phyloP scores from a whole-genome alignment of 768 basidiomycete species.

The Tubosaeta sp. region DNA sequence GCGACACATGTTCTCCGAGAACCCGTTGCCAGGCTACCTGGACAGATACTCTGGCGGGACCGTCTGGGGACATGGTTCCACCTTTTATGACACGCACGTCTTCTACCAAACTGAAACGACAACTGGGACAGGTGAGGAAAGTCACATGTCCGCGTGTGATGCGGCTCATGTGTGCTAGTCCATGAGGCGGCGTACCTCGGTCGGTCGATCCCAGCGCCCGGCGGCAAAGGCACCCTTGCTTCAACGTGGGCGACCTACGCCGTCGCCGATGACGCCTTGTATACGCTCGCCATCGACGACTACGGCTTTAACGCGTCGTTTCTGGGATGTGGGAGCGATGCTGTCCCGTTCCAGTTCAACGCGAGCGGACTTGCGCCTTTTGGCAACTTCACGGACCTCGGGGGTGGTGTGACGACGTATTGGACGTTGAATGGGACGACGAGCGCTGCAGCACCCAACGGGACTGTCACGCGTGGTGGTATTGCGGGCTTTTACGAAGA shows the following conservation, averaged over 20 bases:
- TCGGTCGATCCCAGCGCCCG: constrained; percentile 5
- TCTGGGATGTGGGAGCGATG: constrained; percentile 4
- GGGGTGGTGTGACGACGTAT: constrained; percentile 12
- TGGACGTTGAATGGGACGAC: constrained; percentile 10
- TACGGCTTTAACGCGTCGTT: background rate
- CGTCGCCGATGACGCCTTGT: constrained; percentile 9
- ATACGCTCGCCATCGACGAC: background rate
- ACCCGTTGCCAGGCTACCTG: constrained; percentile 1
- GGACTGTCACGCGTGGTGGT: background rate
- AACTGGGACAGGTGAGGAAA: constrained; percentile 7
- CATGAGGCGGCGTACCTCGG: constrained; percentile 14
- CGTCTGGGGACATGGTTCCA: constrained; percentile 10
- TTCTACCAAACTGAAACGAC: constrained; percentile 12
- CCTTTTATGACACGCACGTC: constrained; percentile 11
- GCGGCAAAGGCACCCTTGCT: background rate
- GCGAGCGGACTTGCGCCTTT: background rate
- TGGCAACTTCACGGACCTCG: constrained; percentile 6
- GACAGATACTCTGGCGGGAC: constrained; percentile 4
- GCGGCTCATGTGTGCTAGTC: background rate
- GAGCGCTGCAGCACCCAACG: background rate
- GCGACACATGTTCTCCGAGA: constrained; percentile 12
- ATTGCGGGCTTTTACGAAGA: background rate
- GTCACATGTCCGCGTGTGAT: background rate
- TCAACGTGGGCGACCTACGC: constrained; percentile 11
- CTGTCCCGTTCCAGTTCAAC: constrained; percentile 8